Evolutionary conservation across 1,284 basidiomycete species (phyloP), one percentile per base, ranked within the genome.

Genomic region (Irpex sp.): DNA sequence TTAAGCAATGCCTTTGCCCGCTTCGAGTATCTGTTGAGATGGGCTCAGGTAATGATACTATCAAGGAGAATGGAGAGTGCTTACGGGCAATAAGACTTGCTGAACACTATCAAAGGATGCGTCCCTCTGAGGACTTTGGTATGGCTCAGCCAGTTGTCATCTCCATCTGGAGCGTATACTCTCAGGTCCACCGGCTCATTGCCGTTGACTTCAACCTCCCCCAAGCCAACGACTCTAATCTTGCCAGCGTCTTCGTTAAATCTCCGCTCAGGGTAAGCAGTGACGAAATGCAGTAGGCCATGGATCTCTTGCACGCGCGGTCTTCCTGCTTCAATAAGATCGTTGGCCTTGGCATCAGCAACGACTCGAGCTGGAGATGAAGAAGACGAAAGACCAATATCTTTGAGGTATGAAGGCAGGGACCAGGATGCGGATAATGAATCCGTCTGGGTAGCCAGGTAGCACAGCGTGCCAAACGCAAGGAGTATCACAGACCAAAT

Each of bases 31-130:
- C 89, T 91, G 64, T 11, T 56, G 37, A 65, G 40, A 19, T 11
- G 34, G 37, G 21, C 40, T 47, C 40, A 51, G 37, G 15, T 26
- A 26, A n/a, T 7, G 47, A 17, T 57, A n/a, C 47, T 56, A 26
- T 54, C 44, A 15, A 34, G n/a, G 19, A 4, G 13, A 44, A 19
- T 15, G n/a, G 31, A 40, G 2, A 34, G 31, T 34, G 75, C 82
- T 68, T 66, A 86, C 89, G 85, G 85, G 82, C 92, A 93, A 70
- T 86, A 89, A 17, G 89, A 90, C 81, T 93, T 94, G 80, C 91
- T 92, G 70, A 94, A 93, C 13, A 93, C 85, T 57, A 93, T 79
- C 2, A 93, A 74, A 5, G 92, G 92, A 64, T 83, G 80, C 49
- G 84, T 74, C 21, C 79, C 71, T 55, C 82, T 78, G 62, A 91